These are phyloP conservation scores for Citrus mangshanensis DNA, from an alignment of 345 rosid genomes.

Conservation along the genomic window DNA sequence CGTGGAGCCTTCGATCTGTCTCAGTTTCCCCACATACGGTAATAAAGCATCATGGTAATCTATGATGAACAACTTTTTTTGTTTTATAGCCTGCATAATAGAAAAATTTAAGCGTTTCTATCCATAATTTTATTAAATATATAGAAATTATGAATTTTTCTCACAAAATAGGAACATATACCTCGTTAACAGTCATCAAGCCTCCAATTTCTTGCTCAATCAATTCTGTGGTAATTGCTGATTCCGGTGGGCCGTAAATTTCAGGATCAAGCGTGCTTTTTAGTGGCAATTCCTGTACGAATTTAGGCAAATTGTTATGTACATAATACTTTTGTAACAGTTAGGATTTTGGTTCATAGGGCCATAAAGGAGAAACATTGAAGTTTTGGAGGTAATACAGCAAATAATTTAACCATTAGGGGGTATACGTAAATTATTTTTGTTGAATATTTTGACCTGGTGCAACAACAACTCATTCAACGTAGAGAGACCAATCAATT, in stretches of 20 bases:
- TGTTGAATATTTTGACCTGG: too few species aligned
- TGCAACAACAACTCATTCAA: too few species aligned
- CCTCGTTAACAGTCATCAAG: slow-evolving; percentile 47
- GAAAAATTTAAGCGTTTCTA: neutral
- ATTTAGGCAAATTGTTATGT: neutral
- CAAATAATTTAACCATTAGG: too few species aligned
- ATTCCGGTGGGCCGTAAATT: slow-evolving; percentile 58
- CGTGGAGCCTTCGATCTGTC: slow-evolving; percentile 41
- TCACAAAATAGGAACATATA: neutral
- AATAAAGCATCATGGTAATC: slow-evolving; percentile 60
- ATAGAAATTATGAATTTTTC: too few species aligned
- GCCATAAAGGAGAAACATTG: too few species aligned
- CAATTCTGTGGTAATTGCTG: slow-evolving; percentile 60
- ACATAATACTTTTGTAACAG: too few species aligned
- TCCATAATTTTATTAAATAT: neutral
- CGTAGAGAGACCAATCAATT: too few species aligned
- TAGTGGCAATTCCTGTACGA: slow-evolving; percentile 77
- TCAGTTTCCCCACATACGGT: slow-evolving; percentile 65
- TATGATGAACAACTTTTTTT: slow-evolving; percentile 47
- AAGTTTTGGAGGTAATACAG: too few species aligned
- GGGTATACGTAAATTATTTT: too few species aligned
- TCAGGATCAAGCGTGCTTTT: slow-evolving; percentile 66
- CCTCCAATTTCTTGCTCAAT: slow-evolving; percentile 57
- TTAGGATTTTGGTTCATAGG: neutral
- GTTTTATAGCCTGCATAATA: slow-evolving; percentile 38